Conservation (phyloP, 768 basidiomycete genomes). For the Mycena latifolia region DNA sequence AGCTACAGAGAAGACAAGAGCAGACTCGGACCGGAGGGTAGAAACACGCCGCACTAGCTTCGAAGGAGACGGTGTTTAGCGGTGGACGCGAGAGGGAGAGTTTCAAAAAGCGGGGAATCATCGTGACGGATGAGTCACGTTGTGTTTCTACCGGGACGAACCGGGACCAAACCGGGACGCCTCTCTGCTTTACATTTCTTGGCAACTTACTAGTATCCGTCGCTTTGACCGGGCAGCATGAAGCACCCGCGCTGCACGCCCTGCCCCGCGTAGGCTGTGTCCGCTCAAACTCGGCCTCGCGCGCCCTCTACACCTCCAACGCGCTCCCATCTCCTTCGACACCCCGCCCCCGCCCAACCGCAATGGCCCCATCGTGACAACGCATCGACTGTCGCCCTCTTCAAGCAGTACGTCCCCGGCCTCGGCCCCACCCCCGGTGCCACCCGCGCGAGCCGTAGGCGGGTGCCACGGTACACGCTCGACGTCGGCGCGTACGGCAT, state of each 20-base stretch:
- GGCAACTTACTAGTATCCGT: not conserved
- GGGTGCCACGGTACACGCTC: constrained; percentile 58
- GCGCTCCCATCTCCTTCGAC: constrained; percentile 32
- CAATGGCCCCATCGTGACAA: constrained; percentile 41
- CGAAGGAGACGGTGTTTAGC: too few species aligned
- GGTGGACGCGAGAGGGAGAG: too few species aligned
- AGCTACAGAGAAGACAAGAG: too few species aligned
- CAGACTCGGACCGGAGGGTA: too few species aligned
- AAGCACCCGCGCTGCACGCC: constrained; percentile 56
- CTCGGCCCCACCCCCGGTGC: constrained; percentile 40
- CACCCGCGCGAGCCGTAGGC: constrained; percentile 44
- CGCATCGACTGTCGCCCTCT: constrained; percentile 57
- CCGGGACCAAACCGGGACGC: too few species aligned
- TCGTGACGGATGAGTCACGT: too few species aligned
- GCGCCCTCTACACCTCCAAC: constrained; percentile 55
- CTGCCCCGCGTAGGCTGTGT: constrained; percentile 54
- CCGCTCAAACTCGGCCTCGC: constrained; percentile 57
- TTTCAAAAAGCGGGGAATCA: too few species aligned
- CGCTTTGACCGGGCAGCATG: constrained; percentile 13
- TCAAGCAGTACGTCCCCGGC: constrained; percentile 50
- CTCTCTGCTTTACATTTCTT: too few species aligned
- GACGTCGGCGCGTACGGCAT: constrained; percentile 90
- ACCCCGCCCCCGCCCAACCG: constrained; percentile 44
- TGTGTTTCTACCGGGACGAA: too few species aligned
- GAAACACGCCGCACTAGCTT: too few species aligned